These are phyloP conservation scores for Sapria himalayana DNA, from an alignment of 345 rosid species.

Conservation along the genomic window DNA sequence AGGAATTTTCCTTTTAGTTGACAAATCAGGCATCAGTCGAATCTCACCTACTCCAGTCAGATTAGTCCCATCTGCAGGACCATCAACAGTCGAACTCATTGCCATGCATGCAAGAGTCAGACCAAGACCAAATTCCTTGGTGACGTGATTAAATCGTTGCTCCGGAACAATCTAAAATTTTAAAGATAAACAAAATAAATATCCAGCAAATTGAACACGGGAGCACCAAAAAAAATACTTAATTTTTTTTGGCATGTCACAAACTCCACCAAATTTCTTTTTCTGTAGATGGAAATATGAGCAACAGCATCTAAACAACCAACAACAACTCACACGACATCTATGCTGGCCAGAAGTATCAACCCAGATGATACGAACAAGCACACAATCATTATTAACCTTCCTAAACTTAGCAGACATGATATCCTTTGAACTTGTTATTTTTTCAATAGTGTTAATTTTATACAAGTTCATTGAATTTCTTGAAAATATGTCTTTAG, in stretches of 20 bases:
- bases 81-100: slow-evolving; percentile 59
- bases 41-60: slow-evolving; percentile 72
- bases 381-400: slow-evolving; percentile 16
- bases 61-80: slow-evolving; percentile 57
- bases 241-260: too few species aligned
- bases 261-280: too few species aligned
- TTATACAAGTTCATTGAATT: slow-evolving; percentile 56
- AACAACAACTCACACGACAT: slow-evolving; percentile 83
- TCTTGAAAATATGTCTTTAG: slow-evolving; percentile 44
- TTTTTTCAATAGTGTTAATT: slow-evolving; percentile 14
- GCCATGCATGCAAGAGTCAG: slow-evolving; percentile 69
- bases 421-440: slow-evolving; percentile 12
- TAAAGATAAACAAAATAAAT: background rate
- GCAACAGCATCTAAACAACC: too few species aligned
- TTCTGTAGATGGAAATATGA: too few species aligned
- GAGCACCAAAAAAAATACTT: background rate
- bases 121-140: slow-evolving; percentile 57
- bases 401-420: slow-evolving; percentile 9
- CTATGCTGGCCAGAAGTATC: slow-evolving; percentile 91
- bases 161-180: slow-evolving; percentile 49
- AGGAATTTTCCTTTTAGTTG: slow-evolving; percentile 48
- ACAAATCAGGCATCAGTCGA: slow-evolving; percentile 72
- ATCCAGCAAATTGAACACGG: background rate
- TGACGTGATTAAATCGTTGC: slow-evolving; percentile 40
- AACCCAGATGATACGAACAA: slow-evolving; percentile 71